These are phyloP conservation scores for Musa troglodytarum DNA, from an alignment of 176 grass and related monocot species.

Conservation along the genomic window DNA sequence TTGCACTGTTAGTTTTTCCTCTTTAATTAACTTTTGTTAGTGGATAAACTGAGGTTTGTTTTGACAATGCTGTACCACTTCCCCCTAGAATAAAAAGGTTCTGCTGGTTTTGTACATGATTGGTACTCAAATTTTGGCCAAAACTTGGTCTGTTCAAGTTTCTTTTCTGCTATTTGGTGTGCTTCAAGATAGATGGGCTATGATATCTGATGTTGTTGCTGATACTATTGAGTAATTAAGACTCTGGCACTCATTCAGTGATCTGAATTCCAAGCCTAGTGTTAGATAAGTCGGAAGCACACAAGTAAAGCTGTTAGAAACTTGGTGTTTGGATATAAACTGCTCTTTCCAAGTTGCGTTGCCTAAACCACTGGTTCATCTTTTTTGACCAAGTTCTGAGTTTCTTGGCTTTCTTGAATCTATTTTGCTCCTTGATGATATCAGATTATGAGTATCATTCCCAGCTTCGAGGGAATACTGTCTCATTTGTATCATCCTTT, in stretches of 20 bases:
- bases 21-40: background rate
- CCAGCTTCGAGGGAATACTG: background rate
- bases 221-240: no score
- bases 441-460: background rate
- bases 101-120: background rate
- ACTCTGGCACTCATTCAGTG: no score
- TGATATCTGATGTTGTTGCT: background rate
- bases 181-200: background rate
- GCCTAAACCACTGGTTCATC: no score
- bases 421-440: background rate
- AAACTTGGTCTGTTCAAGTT: background rate
- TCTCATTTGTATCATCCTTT: no score
- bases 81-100: constrained; percentile 7
- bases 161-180: background rate
- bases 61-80: background rate
- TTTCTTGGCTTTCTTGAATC: no score
- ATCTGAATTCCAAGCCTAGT: no score
- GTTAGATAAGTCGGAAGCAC: no score
- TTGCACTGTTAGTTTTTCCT: background rate
- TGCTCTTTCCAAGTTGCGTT: no score
- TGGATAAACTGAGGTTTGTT: background rate
- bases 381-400: no score
- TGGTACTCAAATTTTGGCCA: background rate
- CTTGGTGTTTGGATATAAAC: no score
- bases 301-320: no score